phyloP scores from a whole-genome alignment of 2,329 filamentous ascomycete genomes.

The Paracorniculantispora psalliotae region DNA sequence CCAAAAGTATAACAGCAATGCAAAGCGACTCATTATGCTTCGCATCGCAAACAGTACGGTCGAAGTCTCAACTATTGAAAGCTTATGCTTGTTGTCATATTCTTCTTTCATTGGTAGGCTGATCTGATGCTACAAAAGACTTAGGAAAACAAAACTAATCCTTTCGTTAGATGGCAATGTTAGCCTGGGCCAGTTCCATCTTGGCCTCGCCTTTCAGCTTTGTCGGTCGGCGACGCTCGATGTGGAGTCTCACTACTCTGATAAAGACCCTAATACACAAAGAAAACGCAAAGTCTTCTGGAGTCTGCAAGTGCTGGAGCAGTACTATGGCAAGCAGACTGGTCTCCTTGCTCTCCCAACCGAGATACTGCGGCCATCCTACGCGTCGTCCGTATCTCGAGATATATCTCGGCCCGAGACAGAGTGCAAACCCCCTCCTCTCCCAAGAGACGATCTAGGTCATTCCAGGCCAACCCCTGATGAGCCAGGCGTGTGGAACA shows the following conservation, averaged over 20 bases:
- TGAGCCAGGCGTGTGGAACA: conserved; percentile 47
- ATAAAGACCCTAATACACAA: conserved; percentile 32
- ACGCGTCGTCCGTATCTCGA: conserved; percentile 20
- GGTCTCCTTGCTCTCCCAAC: conserved; percentile 38
- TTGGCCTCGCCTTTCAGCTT: conserved; percentile 45
- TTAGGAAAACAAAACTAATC: conserved; percentile 4
- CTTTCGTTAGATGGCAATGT: conserved; percentile 39
- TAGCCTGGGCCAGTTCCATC: conserved; percentile 45
- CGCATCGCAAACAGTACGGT: conserved; percentile 47
- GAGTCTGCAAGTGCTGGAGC: conserved; percentile 46
- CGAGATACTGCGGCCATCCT: conserved; percentile 36
- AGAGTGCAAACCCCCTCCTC: conserved; percentile 33
- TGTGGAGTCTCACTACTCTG: conserved; percentile 33
- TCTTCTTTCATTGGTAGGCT: conserved; percentile 43
- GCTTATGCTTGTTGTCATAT: conserved; percentile 45
- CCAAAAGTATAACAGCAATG: conserved; percentile 34
- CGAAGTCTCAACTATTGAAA: conserved; percentile 44
- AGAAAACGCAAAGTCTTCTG: conserved; percentile 47
- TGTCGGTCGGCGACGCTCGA: conserved; percentile 47
- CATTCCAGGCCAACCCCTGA: conserved; percentile 27
- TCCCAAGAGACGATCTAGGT: conserved; percentile 41
- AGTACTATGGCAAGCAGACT: conserved; percentile 43
- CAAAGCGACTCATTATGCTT: conserved; percentile 40
- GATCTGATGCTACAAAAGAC: no score
- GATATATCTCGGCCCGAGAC: conserved; percentile 21